These are phyloP conservation scores for Hortaea werneckii DNA, from an alignment of 2,329 filamentous ascomycete genomes.

Conservation along the genomic window DNA sequence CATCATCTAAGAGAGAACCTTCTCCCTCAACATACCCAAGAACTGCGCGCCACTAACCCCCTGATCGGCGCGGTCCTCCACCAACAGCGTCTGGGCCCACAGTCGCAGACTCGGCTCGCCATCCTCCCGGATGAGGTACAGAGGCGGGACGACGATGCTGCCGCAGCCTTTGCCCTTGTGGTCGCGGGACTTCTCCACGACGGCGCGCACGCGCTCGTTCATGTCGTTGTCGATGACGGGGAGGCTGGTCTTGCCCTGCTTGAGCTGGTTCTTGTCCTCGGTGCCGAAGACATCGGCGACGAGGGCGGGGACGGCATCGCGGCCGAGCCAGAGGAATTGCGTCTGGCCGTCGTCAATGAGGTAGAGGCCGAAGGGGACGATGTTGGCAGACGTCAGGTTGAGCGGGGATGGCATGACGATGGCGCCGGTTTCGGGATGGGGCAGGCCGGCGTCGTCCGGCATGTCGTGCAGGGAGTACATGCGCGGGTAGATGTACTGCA, in stretches of 20 bases:
- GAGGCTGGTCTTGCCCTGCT: slow-evolving; percentile 80
- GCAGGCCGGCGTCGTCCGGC: slow-evolving; percentile 83
- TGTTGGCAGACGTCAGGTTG: slow-evolving; percentile 78
- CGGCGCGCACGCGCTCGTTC: slow-evolving; percentile 83
- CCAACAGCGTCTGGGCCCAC: slow-evolving; percentile 91
- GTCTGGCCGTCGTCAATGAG: slow-evolving; percentile 95
- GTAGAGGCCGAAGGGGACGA: slow-evolving; percentile 86
- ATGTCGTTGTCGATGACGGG: slow-evolving; percentile 91
- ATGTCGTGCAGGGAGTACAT: slow-evolving; percentile 84
- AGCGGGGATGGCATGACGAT: slow-evolving; percentile 75
- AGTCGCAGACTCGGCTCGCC: slow-evolving; percentile 90
- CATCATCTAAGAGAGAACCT: slow-evolving; percentile 49
- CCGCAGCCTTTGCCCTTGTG: slow-evolving; percentile 79
- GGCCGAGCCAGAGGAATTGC: slow-evolving; percentile 93
- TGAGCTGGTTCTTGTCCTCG: slow-evolving; percentile 70
- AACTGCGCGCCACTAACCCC: slow-evolving; percentile 87
- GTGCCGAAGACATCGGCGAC: slow-evolving; percentile 84
- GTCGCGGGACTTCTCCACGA: slow-evolving; percentile 85
- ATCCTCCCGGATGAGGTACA: slow-evolving; percentile 91
- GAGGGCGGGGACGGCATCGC: slow-evolving; percentile 83
- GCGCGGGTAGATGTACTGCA: slow-evolving; percentile 68
- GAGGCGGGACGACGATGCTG: slow-evolving; percentile 81
- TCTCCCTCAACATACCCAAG: slow-evolving; percentile 85
- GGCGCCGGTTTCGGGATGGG: slow-evolving; percentile 75
- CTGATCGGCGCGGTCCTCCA: slow-evolving; percentile 92